Conservation (phyloP, 2,329 filamentous ascomycete species). For the Eutypella sp. region DNA sequence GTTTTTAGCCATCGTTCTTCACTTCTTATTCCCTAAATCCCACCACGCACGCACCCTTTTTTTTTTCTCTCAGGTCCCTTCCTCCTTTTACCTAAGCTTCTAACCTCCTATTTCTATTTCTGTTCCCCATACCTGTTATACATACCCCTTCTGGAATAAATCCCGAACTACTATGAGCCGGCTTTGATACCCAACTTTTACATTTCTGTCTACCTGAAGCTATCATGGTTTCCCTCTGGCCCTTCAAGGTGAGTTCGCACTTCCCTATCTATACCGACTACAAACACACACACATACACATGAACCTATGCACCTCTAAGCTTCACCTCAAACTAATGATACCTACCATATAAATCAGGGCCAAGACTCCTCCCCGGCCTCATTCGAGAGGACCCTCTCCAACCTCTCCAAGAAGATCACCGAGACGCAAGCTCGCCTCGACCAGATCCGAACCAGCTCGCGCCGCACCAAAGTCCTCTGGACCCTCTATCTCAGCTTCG, state of each 20-base stretch:
- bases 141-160: no score
- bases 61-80: no score
- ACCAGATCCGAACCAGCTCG: conserved; percentile 64
- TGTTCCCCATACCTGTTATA: neutral
- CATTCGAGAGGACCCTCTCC: conserved; percentile 88
- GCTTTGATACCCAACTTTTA: neutral
- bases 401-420: conserved; percentile 78
- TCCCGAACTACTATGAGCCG: neutral
- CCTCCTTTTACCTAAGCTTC: neutral
- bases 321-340: neutral
- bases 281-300: no score
- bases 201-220: conserved; percentile 1
- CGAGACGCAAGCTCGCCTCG: conserved; percentile 66
- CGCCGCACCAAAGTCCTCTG: conserved; percentile 78
- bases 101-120: neutral
- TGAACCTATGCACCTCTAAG: no score
- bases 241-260: conserved; percentile 61
- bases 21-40: no score
- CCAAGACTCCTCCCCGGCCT: conserved; percentile 76
- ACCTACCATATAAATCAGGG: conserved; percentile 43
- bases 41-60: no score
- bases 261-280: no score
- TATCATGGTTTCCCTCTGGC: conserved; percentile 79
- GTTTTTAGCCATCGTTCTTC: no score
- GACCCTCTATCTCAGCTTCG: conserved; percentile 86